Base-by-base conservation (phyloP, 2,329 filamentous ascomycete species). In the Colletotrichum sp. region DNA sequence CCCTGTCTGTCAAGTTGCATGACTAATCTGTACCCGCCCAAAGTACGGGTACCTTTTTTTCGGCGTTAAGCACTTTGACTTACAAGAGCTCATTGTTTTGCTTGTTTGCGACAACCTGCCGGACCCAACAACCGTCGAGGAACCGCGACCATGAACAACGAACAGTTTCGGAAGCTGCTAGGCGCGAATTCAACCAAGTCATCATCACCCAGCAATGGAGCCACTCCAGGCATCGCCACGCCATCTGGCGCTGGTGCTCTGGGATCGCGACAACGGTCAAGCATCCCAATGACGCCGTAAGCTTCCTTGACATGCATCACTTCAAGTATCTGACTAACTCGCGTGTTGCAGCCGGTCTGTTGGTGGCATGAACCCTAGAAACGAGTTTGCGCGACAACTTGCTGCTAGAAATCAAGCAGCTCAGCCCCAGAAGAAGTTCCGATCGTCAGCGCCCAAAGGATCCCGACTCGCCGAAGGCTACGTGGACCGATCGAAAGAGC, bases 271-370 rank as follows among this genome's bases (percentile, higher is more conserved):
- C 92, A 94, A 85, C 92, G 92, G 79, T 91, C 94, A 39, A 96
- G 92, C 84, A 96, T 98, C 77, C 95, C 95, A 72, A 98, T 98
- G 96, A 98, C 96, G 64, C 96, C 96, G 93, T 96, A 89, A 81
- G 93, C 88, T 62, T 13, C 34, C 36, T 32, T 60, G 52, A 22
- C 10, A 22, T 3, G 8, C 24, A 12, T 8, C 13, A 6, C 24
- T 8, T 28, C 18, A 13, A 6, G 15, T n/a, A 5, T 34, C 15
- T 24, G 8, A 26, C 81, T 85, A 70, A 85, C 79, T 48, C 44
- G 60, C 71, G n/a, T 7, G 5, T 75, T 60, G 75, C 73, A 95
- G 93, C 16, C 94, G 95, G 67, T 92, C 93, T 28, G 89, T 96
- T 24, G 83, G 80, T 15, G 88, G 87, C 78, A 88, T 88, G 57